These are phyloP conservation scores for Amborella trichopoda DNA, from an alignment of 164 flowering plant genomes.

Conservation along the genomic window DNA sequence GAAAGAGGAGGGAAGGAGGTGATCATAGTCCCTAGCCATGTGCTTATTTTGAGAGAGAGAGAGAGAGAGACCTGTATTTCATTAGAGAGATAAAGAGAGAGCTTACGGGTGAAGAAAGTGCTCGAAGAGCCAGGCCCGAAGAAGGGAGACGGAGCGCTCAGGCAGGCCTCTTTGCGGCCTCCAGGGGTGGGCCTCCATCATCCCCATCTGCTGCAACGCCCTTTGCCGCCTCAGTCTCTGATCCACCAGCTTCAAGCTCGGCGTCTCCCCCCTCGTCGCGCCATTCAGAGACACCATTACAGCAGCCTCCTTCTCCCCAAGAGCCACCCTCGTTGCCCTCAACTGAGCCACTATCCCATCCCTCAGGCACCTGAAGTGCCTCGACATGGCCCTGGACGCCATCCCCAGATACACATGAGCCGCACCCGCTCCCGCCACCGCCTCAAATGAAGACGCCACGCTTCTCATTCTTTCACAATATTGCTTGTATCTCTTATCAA, in stretches of 20 bases:
- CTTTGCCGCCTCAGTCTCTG: constrained; percentile 71
- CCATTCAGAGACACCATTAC: too few relatives aligned
- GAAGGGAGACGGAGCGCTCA: constrained; percentile 83
- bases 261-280: constrained; percentile 63
- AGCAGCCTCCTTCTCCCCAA: constrained; percentile 66
- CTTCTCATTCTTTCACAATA: constrained; percentile 85
- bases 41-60: constrained; percentile 1
- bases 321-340: constrained; percentile 51
- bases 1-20: not conserved
- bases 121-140: constrained; percentile 97
- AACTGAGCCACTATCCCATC: constrained; percentile 75
- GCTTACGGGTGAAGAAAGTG: constrained; percentile 96
- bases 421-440: constrained; percentile 63
- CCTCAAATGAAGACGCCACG: constrained; percentile 69
- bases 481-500: constrained; percentile 84
- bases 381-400: constrained; percentile 85
- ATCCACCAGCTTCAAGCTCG: constrained; percentile 62
- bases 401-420: constrained; percentile 57
- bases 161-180: constrained; percentile 96
- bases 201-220: constrained; percentile 70
- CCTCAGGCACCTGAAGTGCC: constrained; percentile 74
- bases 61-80: constrained; percentile 1
- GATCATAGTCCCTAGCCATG: not conserved
- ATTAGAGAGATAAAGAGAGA: constrained; percentile 12
- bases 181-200: constrained; percentile 90